Evolutionary conservation across 169 alveolate genomes (phyloP), one percentile per base, ranked within the genome.

Genomic region (Cryptosporidium ubiquitum): DNA sequence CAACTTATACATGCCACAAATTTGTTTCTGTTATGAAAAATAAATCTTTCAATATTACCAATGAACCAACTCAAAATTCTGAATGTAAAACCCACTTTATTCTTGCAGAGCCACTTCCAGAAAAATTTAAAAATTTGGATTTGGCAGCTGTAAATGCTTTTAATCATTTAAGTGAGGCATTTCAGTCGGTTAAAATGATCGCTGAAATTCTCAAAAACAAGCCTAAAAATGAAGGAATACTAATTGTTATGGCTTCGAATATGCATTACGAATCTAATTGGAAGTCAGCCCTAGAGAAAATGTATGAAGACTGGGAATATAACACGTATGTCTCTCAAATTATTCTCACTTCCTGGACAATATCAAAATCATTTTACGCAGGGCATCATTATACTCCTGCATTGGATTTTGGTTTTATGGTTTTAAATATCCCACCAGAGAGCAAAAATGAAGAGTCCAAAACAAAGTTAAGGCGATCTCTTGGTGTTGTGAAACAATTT

Each of bases 381-480:
- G 75, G 75, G 7, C n/a, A 33, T 1, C 89, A 79, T 47, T 31
- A 39, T 51, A 57, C 58, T 39, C 69, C 89, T 23, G 75, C 89
- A 14, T n/a, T 79, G 47, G 89, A 79, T 33, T 79, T 26, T 57
- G 69, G 69, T 33, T 79, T 79, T 29, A 29, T 79, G 73, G 26
- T 61, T 10, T 35, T 79, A 23, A 79, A 64, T 64, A 79, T 79
- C 5, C 89, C 89, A 39, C 75, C 74, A 39, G 85, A 73, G 20
- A 26, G n/a, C 9, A 47, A 49, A 1, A 68, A 40, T 40, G 75
- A 79, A 42, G 9, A 20, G 16, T 14, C 55, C n/a, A 55, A 57
- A 26, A 26, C 14, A 37, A 79, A 33, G 33, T n/a, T 42, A 31
- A 42, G 26, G 14, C 64, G 39, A 10, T 79, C 89, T n/a, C n/a